Conservation (phyloP, 495 filamentous ascomycete genomes). For the Hapsidospora chrysogenum region DNA sequence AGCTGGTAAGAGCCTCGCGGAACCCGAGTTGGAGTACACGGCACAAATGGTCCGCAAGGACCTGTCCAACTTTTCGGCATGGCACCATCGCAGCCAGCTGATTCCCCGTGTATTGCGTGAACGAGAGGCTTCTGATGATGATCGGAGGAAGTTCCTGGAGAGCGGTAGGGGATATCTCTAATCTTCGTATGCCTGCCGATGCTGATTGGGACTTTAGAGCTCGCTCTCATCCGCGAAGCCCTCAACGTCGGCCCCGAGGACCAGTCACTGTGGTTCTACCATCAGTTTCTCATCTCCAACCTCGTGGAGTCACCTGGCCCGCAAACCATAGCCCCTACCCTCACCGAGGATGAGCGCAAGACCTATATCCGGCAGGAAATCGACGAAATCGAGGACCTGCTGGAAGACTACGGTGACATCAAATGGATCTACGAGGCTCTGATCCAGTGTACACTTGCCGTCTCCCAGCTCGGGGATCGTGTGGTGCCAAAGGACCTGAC, state of each 20-base stretch:
- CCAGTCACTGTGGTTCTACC: conserved; percentile 93
- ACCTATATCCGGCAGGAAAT: conserved; percentile 53
- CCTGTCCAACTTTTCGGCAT: conserved; percentile 91
- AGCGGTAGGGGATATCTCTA: conserved; percentile 37
- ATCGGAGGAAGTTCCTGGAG: conserved; percentile 53
- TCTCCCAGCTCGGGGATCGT: conserved; percentile 26
- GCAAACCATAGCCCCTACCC: conserved; percentile 44
- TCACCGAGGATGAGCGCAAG: conserved; percentile 42
- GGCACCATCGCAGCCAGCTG: conserved; percentile 77
- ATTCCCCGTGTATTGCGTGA: conserved; percentile 62
- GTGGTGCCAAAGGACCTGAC: conserved; percentile 29
- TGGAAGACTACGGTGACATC: conserved; percentile 57
- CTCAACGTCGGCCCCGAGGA: conserved; percentile 78
- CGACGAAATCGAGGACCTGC: conserved; percentile 50
- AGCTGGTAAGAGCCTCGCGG: conserved; percentile 41
- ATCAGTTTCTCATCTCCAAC: conserved; percentile 63
- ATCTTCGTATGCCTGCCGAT: conserved; percentile 3
- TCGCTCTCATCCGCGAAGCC: conserved; percentile 55
- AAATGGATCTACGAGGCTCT: conserved; percentile 72
- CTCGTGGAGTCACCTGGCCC: conserved; percentile 18
- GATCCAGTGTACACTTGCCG: conserved; percentile 39
- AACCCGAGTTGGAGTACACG: conserved; percentile 78
- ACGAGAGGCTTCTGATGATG: conserved; percentile 39
- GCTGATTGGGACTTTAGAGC: no score
- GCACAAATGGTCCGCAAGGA: conserved; percentile 67